Evolutionary conservation across 495 filamentous ascomycete species (phyloP), one percentile per base, ranked within the genome.

Genomic region (Talaromyces liani): DNA sequence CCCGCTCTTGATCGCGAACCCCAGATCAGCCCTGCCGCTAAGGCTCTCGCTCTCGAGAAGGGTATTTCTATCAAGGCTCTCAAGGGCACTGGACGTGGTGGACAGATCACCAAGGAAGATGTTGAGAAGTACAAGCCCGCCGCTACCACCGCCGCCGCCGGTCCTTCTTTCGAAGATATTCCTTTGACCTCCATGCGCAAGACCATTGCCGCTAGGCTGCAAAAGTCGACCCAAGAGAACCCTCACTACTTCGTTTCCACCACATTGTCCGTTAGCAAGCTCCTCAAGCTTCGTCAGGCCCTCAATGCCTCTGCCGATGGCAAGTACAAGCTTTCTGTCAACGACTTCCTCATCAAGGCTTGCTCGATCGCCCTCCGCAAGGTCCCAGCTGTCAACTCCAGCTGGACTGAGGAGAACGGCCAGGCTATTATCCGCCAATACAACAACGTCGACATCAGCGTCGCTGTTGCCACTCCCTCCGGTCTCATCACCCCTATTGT

Each of bases 311-410:
- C 88, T 24, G 77, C 91, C 7, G 89, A 95, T 57, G 94, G 94
- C 77, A 87, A 91, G 73, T 98, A 96, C 86, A 98, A 96, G 85
- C 91, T 99, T 36, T 97, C 92, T 16, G 90, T 99, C 77, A 99
- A 99, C 75, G 94, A 99, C 79, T 99, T 99, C 85, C 82, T 99
- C 45, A 89, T 99, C 83, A 99, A 99, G 84, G 94, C 95, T 56
- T 88, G 92, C 56, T 91, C 85, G 61, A 81, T 89, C 64, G 95
- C 94, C 60, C 90, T 87, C 71, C 87, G 88, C 79, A 97, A 95
- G 83, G 92, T 97, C 29, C 94, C 94, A 9, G 85, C 89, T 63
- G 95, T 95, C 75, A 98, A 98, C 84, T 93, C 91, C 62, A 91
- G 89, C 71, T 98, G 95, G 93, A 87, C 84, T 61, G 88, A 89